Percentiles rank a stretch among this genome's conserved stretches.
phyloP scores from a whole-genome alignment of 345 rosid genomes.

The Trapa bicornis region DNA sequence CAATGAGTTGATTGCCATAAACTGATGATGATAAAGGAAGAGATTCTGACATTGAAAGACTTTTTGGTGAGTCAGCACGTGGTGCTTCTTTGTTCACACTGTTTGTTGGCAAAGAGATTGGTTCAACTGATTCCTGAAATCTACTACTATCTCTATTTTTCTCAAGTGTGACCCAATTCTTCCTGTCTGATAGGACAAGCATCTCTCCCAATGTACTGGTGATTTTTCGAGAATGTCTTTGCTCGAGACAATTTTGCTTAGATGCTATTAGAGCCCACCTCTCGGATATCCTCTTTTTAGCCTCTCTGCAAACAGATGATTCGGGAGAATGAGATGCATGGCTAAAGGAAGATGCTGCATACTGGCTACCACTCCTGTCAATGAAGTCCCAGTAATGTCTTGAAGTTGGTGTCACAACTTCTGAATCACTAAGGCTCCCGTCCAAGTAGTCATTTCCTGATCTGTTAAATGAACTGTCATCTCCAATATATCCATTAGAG shows the following conservation, averaged over 20 bases:
- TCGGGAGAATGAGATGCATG: slow-evolving; percentile 64
- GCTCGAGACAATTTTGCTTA: slow-evolving; percentile 45
- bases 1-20: slow-evolving; percentile 30
- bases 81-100: slow-evolving; percentile 29
- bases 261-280: slow-evolving; percentile 93
- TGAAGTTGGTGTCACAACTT: slow-evolving; percentile 59
- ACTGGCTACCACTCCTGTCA: slow-evolving; percentile 58
- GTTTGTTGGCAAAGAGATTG: slow-evolving; percentile 36
- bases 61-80: slow-evolving; percentile 27
- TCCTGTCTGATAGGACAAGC: slow-evolving; percentile 74
- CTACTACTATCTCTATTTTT: slow-evolving; percentile 21
- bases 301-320: slow-evolving; percentile 76
- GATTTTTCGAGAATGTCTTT: slow-evolving; percentile 32
- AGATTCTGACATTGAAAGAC: slow-evolving; percentile 63
- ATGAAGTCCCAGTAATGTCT: slow-evolving; percentile 85
- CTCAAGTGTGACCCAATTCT: slow-evolving; percentile 24
- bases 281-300: slow-evolving; percentile 67
- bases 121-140: slow-evolving; percentile 34
- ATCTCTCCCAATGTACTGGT: slow-evolving; percentile 87
- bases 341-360: slow-evolving; percentile 55
- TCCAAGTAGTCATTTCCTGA: slow-evolving; percentile 43
- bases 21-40: slow-evolving; percentile 52
- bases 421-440: slow-evolving; percentile 64
- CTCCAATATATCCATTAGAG: slow-evolving; percentile 75
- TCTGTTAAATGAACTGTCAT: slow-evolving; percentile 74